phyloP scores from a whole-genome alignment of 2,329 filamentous ascomycete genomes.

The Grosmannia huntii region DNA sequence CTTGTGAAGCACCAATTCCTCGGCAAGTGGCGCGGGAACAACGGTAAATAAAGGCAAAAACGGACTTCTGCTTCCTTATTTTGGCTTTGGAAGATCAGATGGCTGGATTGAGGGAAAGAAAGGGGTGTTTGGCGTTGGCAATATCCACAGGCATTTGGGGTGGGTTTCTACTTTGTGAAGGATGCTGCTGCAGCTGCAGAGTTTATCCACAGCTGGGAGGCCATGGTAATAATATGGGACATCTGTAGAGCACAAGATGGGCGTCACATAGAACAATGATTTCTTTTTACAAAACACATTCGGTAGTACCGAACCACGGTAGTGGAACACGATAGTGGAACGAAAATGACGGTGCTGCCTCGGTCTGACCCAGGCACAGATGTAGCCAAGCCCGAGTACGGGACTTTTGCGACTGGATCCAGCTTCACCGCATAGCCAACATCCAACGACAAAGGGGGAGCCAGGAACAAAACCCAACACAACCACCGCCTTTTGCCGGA shows the following conservation, averaged over 20 bases:
- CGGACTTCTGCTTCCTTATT: background rate
- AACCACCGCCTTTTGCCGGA: too few species aligned
- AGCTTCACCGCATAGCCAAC: too few species aligned
- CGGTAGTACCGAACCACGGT: too few species aligned
- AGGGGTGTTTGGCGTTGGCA: background rate
- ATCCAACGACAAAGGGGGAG: too few species aligned
- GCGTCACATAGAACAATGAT: background rate
- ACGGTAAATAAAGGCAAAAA: background rate
- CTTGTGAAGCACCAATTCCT: constrained; percentile 9
- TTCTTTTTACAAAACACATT: background rate
- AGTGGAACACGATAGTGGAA: too few species aligned
- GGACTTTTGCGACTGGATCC: too few species aligned
- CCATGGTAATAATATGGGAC: background rate
- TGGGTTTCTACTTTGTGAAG: background rate
- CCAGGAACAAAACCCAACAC: too few species aligned
- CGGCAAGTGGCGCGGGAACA: constrained; percentile 8
- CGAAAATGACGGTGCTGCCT: too few species aligned
- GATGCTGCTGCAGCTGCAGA: background rate
- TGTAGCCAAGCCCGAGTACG: too few species aligned
- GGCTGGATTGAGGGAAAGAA: background rate
- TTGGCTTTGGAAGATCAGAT: background rate
- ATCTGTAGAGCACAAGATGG: background rate
- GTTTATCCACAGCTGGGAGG: background rate
- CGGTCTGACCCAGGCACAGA: too few species aligned
- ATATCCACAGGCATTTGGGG: background rate